Base-by-base conservation (phyloP, 2,329 filamentous ascomycete species). In the Celoporthe dispersa region DNA sequence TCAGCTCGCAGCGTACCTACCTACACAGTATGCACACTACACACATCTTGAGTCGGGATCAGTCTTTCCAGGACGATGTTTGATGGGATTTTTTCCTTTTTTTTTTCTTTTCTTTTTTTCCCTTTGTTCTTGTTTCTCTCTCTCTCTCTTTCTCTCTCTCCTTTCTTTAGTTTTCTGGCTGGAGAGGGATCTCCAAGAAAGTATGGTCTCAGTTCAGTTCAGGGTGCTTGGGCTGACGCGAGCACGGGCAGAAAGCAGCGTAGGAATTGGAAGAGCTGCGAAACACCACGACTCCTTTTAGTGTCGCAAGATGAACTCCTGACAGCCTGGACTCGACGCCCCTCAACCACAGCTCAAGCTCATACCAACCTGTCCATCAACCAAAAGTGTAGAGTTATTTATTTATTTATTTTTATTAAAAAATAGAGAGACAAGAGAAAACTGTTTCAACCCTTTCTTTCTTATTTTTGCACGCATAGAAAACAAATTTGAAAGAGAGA, bases 301-400 rank as follows among this genome's bases (percentile, higher is more conserved):
- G 51, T 66, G 64, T 66, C 64, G 64, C 64, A 66, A 66, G 53
- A 66, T 12, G n/a, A 25, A 22, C 60, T 66, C 64, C 64, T 66
- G 64, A 66, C 31, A 37, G 28, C 28, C 3, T 59, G 55, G 55
- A 59, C 55, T 59, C 31, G 9, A 59, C 55, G 31, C 33, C 28
- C 31, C 31, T 12, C 4, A 22, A 14, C 48, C 48, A 51, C 48
- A 55, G 51, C 51, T 28, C 53, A 6, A 51, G 48, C 48, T n/a
- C 25, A 7, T 25, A 28, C 4, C 51, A 5, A 8, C n/a, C 28
- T 19, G 14, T 22, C 22, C 53, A 31, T 33, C 28, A 19, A 57
- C 8, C 28, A 2, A 57, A 33, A 31, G 14, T 19, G 12, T 16
- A 57, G 53, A 57, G 12, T 19, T n/a, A n/a, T n/a, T n/a, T n/a